Evolutionary conservation across 305 asterid species (phyloP).

Genomic region (Fraxinus greggii): DNA sequence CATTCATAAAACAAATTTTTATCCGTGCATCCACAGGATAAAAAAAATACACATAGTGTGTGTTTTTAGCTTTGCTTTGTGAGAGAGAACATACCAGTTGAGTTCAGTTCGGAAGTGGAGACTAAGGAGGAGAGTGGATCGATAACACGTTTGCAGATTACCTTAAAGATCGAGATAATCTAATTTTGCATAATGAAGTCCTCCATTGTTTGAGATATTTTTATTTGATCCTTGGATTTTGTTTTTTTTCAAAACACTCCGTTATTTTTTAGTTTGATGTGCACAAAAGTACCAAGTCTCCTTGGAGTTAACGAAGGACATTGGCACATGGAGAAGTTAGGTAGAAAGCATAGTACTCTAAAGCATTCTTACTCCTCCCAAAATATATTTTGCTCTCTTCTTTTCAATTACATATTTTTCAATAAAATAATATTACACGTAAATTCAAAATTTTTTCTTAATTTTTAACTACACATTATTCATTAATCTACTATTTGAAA

Average conservation of each 20-base stretch:
- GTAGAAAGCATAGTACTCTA: too few relatives aligned
- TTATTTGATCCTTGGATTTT: neutral
- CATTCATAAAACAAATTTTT: conserved; percentile 1
- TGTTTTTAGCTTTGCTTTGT: neutral
- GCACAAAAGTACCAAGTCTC: neutral
- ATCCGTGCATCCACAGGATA: conserved; percentile 3
- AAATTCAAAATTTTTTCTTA: too few relatives aligned
- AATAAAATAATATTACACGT: too few relatives aligned
- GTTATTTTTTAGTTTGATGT: neutral
- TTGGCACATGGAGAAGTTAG: neutral
- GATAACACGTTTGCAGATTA: conserved; percentile 6
- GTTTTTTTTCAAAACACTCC: neutral
- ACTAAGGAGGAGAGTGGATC: conserved; percentile 5
- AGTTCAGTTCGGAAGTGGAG: conserved; percentile 13
- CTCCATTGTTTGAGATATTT: conserved; percentile 6
- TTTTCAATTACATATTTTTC: too few relatives aligned
- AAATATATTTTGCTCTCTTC: too few relatives aligned
- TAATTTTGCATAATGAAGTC: conserved; percentile 13
- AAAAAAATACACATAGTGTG: neutral
- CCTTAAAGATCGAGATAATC: neutral
- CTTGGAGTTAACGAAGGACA: neutral
- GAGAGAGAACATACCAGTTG: neutral
- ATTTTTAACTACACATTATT: too few relatives aligned
- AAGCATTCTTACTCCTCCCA: too few relatives aligned
- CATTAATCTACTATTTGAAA: too few relatives aligned